Evolutionary conservation across 495 filamentous ascomycete genomes (phyloP).

Genomic region (Podospora pseudopauciseta): DNA sequence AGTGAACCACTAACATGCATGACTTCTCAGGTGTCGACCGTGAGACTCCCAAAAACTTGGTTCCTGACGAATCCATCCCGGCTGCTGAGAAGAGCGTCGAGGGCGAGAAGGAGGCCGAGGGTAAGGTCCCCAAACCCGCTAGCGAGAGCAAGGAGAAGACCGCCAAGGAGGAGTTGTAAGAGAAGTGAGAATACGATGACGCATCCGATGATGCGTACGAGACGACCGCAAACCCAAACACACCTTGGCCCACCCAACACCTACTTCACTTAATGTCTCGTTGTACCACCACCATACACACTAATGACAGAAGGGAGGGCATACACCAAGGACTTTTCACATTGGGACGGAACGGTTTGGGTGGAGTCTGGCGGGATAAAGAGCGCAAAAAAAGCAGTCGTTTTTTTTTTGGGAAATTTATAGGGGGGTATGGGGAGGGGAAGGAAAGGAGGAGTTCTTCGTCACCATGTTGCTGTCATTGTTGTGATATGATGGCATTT

Average conservation of each 20-base stretch:
- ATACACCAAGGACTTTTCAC: neutral
- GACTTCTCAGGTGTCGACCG: conserved; percentile 24
- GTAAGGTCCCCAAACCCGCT: conserved; percentile 63
- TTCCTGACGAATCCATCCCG: conserved; percentile 42
- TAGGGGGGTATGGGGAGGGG: neutral
- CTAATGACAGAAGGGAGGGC: neutral
- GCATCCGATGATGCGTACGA: conserved; percentile 1
- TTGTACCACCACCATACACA: conserved; percentile 2
- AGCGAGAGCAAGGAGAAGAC: conserved; percentile 72
- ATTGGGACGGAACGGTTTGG: conserved; percentile 3
- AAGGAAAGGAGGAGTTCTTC: neutral
- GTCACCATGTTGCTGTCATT: neutral
- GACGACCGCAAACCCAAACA: neutral
- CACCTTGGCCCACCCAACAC: neutral
- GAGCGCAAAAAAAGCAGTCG: neutral
- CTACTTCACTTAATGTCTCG: neutral
- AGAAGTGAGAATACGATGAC: neutral
- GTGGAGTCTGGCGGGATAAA: neutral
- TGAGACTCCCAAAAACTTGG: conserved; percentile 29
- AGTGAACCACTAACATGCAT: neutral
- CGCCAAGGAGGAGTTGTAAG: conserved; percentile 15
- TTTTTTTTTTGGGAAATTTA: neutral
- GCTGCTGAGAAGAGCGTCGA: conserved; percentile 59
- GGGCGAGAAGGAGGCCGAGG: conserved; percentile 56
- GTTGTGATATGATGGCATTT: neutral